Conservation (phyloP, 2,329 filamentous ascomycete genomes). For the Elsinoe necatrix region DNA sequence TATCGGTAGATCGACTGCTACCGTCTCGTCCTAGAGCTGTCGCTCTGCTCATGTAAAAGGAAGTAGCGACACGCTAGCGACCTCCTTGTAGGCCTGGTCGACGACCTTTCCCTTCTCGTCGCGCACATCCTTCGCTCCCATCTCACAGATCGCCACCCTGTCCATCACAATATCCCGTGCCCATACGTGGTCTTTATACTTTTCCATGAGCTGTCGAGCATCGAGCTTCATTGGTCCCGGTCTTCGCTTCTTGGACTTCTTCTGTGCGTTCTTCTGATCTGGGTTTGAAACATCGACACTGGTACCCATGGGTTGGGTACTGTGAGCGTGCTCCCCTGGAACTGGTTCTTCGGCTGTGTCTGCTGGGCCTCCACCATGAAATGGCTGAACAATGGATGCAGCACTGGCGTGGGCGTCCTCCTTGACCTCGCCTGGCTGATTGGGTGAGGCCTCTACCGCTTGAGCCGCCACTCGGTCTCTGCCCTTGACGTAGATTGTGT, state of each 20-base stretch:
- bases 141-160: conserved; percentile 68
- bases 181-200: conserved; percentile 62
- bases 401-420: too few species aligned
- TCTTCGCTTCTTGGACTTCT: conserved; percentile 28
- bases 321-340: too few species aligned
- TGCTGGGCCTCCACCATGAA: too few species aligned
- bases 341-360: too few species aligned
- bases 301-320: too few species aligned
- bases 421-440: too few species aligned
- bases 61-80: conserved; percentile 27
- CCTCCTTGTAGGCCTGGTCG: conserved; percentile 45
- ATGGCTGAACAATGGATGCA: too few species aligned
- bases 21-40: too few species aligned
- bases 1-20: not conserved
- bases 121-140: conserved; percentile 68
- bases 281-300: too few species aligned
- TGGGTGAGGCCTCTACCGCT: too few species aligned
- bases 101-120: conserved; percentile 41
- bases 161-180: conserved; percentile 59
- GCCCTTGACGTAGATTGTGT: conserved; percentile 66
- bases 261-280: conserved; percentile 22
- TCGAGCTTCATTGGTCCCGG: conserved; percentile 33
- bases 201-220: conserved; percentile 36
- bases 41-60: not conserved
- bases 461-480: conserved; percentile 21